These are phyloP conservation scores for Epichloe amarillans DNA, from an alignment of 2,329 filamentous ascomycete species.

Conservation along the genomic window DNA sequence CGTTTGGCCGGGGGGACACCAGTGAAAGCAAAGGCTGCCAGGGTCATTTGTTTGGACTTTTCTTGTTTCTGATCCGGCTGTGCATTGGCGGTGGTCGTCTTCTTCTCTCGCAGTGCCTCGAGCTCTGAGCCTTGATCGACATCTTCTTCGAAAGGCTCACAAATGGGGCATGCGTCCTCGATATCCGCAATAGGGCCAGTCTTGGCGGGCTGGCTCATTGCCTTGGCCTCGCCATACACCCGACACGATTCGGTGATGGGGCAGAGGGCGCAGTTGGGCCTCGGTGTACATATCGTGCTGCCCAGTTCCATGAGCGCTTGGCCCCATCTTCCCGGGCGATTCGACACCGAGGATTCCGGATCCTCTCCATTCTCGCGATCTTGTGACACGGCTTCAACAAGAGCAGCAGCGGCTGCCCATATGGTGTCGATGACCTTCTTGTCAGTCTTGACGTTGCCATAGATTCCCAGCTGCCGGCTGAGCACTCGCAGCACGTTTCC, in stretches of 20 bases:
- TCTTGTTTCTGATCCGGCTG: conserved; percentile 8
- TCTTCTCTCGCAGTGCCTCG: neutral
- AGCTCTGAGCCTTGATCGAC: conserved; percentile 12
- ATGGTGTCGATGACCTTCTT: conserved; percentile 38
- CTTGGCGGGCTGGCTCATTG: conserved; percentile 18
- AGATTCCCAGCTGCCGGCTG: conserved; percentile 44
- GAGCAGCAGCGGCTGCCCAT: conserved; percentile 43
- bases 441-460: conserved; percentile 43
- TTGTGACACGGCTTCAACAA: conserved; percentile 37
- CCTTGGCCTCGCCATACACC: conserved; percentile 31
- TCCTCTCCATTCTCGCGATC: conserved; percentile 17
- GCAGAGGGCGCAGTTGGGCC: conserved; percentile 40
- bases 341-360: conserved; percentile 14
- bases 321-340: conserved; percentile 46
- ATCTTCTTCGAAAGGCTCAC: conserved; percentile 31
- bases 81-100: conserved; percentile 1
- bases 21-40: conserved; percentile 24
- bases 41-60: conserved; percentile 16
- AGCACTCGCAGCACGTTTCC: conserved; percentile 50
- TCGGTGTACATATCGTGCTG: conserved; percentile 47
- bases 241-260: conserved; percentile 38
- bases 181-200: conserved; percentile 25
- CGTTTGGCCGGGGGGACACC: conserved; percentile 4
- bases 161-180: conserved; percentile 37
- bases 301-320: conserved; percentile 54